Base-by-base conservation (phyloP, 371 early-diverging fungal genomes). In the Circinella umbellata region DNA sequence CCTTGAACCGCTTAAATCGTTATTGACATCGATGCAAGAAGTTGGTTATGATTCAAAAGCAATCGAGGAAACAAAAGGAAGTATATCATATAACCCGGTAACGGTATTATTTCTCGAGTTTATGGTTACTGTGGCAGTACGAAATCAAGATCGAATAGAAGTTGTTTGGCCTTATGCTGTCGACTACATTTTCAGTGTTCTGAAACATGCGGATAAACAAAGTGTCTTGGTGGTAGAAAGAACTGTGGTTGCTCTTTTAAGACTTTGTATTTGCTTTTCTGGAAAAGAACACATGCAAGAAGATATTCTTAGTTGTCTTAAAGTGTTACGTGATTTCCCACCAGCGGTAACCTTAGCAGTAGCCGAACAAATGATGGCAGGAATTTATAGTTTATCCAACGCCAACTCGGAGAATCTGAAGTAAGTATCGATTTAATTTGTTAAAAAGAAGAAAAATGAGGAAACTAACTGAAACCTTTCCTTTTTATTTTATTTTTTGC, bases 351-450 rank as follows among this genome's bases (percentile, higher is more conserved):
- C 92, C 15, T 87, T 87, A 49, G 82, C 86, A 46, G 89, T 94
- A 17, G 91, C 88, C 8, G 93, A 92, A 67, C 93, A 91, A 72
- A 85, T 91, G 82, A 92, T 91, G 90, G 91, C 94, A 3, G 95
- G 94, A 48, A 83, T 95, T 20, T 79, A 90, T 65, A 87, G 83
- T 66, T 70, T 94, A 20, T 83, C 83, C 13, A 75, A 76, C 67
- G 83, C 80, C 5, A 83, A 83, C 68, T 80, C 83, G 51, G 80
- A 80, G 53, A 77, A 83, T 38, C 71, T 79, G 69, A 80, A 80
- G 83, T 83, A 80, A 80, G 74, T 67, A 9, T 42, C 42, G 1
- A 6, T 42, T 11, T 42, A 6, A 2, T 11, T 42, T 42, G 6
- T 46, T 34, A 49, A 11, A 46, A 18, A n/a, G 15, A 49, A 51